Conservation (phyloP, 495 filamentous ascomycete species). For the Penicillium parvum region DNA sequence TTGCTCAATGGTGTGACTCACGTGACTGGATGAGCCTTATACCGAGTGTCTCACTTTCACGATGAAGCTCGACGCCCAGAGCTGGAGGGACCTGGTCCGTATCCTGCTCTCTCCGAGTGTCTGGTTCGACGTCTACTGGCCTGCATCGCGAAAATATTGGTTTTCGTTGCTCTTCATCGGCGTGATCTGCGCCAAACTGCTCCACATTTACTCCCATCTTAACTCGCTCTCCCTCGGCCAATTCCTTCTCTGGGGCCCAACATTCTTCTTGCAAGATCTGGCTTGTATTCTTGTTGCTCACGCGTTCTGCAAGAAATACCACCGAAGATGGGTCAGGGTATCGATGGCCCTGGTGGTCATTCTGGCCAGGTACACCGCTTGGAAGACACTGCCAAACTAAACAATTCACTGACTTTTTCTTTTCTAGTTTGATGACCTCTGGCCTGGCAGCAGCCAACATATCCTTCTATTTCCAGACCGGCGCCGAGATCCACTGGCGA, state of each 20-base stretch:
- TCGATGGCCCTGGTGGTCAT: conserved; percentile 19
- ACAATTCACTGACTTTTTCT: neutral
- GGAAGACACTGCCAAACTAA: neutral
- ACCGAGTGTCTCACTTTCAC: neutral
- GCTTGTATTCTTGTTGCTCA: conserved; percentile 25
- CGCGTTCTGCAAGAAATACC: conserved; percentile 20
- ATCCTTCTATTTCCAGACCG: conserved; percentile 27
- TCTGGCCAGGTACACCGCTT: conserved; percentile 22
- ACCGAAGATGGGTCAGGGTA: conserved; percentile 21
- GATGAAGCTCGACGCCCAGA: conserved; percentile 7
- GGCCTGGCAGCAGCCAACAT: conserved; percentile 25
- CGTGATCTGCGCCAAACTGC: conserved; percentile 31
- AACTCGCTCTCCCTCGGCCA: conserved; percentile 27
- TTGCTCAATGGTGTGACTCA: no score
- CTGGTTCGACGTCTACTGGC: conserved; percentile 31
- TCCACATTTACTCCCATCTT: conserved; percentile 38
- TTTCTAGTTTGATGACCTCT: conserved; percentile 20
- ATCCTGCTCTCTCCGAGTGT: conserved; percentile 17
- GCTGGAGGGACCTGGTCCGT: conserved; percentile 3
- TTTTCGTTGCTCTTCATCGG: conserved; percentile 33
- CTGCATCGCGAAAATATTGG: conserved; percentile 30
- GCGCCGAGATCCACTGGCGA: conserved; percentile 33
- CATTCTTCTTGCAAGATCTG: conserved; percentile 39
- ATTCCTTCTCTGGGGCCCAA: conserved; percentile 37
- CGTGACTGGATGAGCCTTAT: no score